Conservation (phyloP, 805 yeast species). For the Saccharomycopsis sp. region DNA sequence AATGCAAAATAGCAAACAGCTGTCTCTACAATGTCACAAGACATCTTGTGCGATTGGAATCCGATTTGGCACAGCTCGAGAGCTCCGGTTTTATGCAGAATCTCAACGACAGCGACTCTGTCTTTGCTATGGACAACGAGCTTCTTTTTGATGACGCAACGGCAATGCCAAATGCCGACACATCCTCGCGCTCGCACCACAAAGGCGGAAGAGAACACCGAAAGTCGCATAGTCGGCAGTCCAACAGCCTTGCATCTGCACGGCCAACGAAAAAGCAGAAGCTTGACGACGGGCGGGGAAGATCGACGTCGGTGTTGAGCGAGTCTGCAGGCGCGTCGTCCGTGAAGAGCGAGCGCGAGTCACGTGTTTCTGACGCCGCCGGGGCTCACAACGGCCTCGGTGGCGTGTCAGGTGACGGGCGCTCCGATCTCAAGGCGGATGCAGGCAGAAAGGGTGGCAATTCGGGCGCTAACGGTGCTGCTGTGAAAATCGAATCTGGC, state of each 20-base stretch:
- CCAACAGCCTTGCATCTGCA: background rate
- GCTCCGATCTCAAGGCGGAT: background rate
- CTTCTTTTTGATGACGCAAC: background rate
- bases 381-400: background rate
- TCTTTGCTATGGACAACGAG: constrained; percentile 27
- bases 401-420: background rate
- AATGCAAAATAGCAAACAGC: constrained; percentile 73
- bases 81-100: constrained; percentile 74
- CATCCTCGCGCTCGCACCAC: background rate
- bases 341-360: background rate
- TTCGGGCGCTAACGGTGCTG: background rate
- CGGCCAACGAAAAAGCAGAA: constrained; percentile 24
- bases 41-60: constrained; percentile 66
- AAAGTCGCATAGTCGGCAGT: background rate
- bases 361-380: background rate
- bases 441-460: no score
- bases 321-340: background rate
- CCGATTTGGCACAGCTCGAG: constrained; percentile 69
- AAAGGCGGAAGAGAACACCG: background rate
- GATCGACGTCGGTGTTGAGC: background rate
- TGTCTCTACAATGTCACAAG: constrained; percentile 71
- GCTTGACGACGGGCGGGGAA: constrained; percentile 19
- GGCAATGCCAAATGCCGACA: background rate
- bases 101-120: constrained; percentile 30
- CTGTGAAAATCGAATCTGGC: constrained; percentile 1